phyloP scores from a whole-genome alignment of 371 early-diverging fungal genomes.

The Mucor indicus region DNA sequence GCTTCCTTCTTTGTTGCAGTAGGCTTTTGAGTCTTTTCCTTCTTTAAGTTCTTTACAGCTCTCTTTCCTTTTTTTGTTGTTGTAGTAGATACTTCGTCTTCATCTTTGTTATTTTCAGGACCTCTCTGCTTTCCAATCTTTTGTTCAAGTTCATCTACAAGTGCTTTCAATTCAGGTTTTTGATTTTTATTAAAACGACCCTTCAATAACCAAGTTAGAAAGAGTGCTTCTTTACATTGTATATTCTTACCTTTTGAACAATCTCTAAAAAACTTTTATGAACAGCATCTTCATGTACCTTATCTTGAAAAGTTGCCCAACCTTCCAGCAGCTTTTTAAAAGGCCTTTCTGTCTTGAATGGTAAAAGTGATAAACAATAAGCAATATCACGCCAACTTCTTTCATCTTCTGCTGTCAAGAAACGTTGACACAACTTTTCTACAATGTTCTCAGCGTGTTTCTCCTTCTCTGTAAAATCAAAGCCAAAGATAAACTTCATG shows the following conservation, averaged over 20 bases:
- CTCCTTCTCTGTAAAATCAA: constrained; percentile 92
- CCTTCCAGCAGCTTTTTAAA: constrained; percentile 80
- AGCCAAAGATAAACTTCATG: constrained; percentile 83
- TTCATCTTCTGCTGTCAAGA: constrained; percentile 64
- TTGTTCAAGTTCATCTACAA: constrained; percentile 80
- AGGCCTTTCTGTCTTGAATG: constrained; percentile 81
- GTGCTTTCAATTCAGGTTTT: constrained; percentile 69
- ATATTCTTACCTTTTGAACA: constrained; percentile 64
- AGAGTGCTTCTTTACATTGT: neutral
- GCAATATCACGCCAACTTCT: constrained; percentile 92
- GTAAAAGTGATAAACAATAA: constrained; percentile 84
- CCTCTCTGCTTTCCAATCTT: constrained; percentile 45
- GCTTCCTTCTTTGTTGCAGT: neutral
- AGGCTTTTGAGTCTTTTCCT: neutral
- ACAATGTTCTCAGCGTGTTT: constrained; percentile 91
- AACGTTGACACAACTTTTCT: constrained; percentile 93
- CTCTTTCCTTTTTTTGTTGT: constrained; percentile 11
- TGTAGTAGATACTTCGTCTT: neutral
- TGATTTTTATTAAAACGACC: constrained; percentile 61
- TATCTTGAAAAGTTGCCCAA: constrained; percentile 82
- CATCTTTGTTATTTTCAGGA: constrained; percentile 13
- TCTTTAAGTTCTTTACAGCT: neutral
- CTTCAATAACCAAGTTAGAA: constrained; percentile 23
- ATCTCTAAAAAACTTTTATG: constrained; percentile 83
- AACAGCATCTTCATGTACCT: constrained; percentile 80